Evolutionary conservation across 176 grass and related monocot genomes (phyloP).

Genomic region (Urochloa ruziziensis): DNA sequence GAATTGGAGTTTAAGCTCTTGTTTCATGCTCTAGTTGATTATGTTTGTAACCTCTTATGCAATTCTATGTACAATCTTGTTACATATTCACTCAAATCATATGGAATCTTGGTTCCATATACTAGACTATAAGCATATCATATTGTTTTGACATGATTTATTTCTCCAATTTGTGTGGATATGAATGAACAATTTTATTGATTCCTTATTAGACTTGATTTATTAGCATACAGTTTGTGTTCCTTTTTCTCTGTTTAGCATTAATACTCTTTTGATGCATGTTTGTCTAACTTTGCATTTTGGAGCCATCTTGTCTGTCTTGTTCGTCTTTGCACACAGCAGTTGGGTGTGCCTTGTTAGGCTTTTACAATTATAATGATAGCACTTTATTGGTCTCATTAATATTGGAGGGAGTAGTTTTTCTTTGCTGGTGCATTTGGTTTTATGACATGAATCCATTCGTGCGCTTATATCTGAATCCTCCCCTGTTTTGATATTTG

Average conservation of each 20-base stretch:
- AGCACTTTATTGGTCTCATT: background rate
- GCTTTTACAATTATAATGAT: background rate
- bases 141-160: background rate
- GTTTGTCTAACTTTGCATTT: background rate
- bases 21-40: background rate
- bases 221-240: background rate
- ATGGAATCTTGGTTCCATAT: background rate
- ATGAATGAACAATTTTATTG: background rate
- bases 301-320: background rate
- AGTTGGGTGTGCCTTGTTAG: background rate
- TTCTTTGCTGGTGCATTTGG: background rate
- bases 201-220: no score
- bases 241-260: background rate
- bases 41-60: background rate
- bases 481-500: background rate
- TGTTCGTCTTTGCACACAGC: background rate
- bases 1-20: background rate
- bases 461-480: background rate
- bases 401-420: background rate
- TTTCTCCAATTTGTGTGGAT: background rate
- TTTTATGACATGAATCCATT: background rate
- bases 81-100: background rate
- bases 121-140: background rate
- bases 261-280: background rate
- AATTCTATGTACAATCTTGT: no score